Evolutionary conservation across 345 rosid species (phyloP), one percentile per base, ranked within the genome.

Genomic region (Jatropha curcas): DNA sequence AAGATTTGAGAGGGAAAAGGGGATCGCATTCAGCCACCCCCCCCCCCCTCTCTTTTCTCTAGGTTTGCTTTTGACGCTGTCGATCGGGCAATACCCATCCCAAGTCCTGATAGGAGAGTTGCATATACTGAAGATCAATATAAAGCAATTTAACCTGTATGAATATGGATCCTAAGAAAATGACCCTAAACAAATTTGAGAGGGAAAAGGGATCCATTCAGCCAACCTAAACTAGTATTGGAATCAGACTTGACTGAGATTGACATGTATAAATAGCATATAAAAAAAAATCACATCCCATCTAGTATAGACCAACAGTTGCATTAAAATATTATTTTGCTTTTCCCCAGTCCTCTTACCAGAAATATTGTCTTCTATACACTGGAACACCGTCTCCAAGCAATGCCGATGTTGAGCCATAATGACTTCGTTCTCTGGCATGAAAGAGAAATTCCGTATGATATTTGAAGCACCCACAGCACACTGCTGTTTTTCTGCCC

Each of bases 341-440:
- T 66, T 33, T 56, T 9, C 2, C 2, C n/a, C 22, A 37, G 7
- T 33, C 12, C 60, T 43, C 85, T 75, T 61, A 95, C 99, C 99
- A 28, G 88, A 75, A 58, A 67, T 72, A 52, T 88, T 92, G 84
- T 89, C 96, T 35, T 92, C 92, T 70, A 92, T 82, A 82, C 99
- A 92, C 81, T 95, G 98, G 86, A 92, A 92, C 53, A 88, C 92
- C 28, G 97, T 88, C 84, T 95, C 99, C 86, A 95, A 86, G 89
- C 98, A 95, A 84, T 95, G 99, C 43, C 99, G 90, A 80, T 92
- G 91, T 78, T 86, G 97, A 48, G 99, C 94, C 98, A 95, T 95
- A 19, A 88, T 81, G 67, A 83, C 87, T 83, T 95, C 99, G 73
- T 92, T 95, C 74, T 95, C 99, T 2, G 97, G 99, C 99, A 95